phyloP scores from a whole-genome alignment of 345 rosid genomes.

The Bruguiera gymnorhiza region DNA sequence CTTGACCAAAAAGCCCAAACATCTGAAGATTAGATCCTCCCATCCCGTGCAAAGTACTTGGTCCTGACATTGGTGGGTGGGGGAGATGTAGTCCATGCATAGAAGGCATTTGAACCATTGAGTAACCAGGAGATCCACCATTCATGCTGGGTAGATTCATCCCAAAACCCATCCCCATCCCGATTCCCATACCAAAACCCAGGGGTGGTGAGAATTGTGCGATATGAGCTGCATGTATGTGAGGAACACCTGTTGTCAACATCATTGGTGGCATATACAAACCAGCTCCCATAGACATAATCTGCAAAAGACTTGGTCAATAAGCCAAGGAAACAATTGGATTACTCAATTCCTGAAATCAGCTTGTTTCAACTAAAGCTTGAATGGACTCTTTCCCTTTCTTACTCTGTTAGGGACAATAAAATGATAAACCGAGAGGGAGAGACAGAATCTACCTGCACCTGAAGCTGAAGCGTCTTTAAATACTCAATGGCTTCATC shows the following conservation, averaged over 20 bases:
- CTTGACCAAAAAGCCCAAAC: slow-evolving; percentile 45
- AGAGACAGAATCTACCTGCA: slow-evolving; percentile 53
- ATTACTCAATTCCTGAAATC: slow-evolving; percentile 14
- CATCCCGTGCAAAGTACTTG: slow-evolving; percentile 35
- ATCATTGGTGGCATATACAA: slow-evolving; percentile 73
- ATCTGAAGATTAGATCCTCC: slow-evolving; percentile 43
- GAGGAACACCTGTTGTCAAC: slow-evolving; percentile 67
- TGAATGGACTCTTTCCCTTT: no score
- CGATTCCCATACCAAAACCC: slow-evolving; percentile 56
- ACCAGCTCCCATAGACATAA: slow-evolving; percentile 84
- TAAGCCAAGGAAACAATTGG: slow-evolving; percentile 3
- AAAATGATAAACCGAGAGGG: neutral
- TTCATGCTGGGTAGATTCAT: slow-evolving; percentile 57
- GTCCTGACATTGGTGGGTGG: slow-evolving; percentile 31
- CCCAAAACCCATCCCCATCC: slow-evolving; percentile 59
- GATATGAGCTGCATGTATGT: slow-evolving; percentile 56
- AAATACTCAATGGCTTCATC: slow-evolving; percentile 94
- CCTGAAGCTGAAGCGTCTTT: slow-evolving; percentile 88
- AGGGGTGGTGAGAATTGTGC: slow-evolving; percentile 33
- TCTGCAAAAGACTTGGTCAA: slow-evolving; percentile 37
- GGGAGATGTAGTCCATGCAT: slow-evolving; percentile 57
- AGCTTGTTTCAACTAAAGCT: no score
- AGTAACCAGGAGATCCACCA: slow-evolving; percentile 38
- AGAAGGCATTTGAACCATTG: slow-evolving; percentile 45
- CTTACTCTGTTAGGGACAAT: no score